These are phyloP conservation scores for Dioscorea zingiberensis DNA, from an alignment of 106 monocot species.

Conservation along the genomic window DNA sequence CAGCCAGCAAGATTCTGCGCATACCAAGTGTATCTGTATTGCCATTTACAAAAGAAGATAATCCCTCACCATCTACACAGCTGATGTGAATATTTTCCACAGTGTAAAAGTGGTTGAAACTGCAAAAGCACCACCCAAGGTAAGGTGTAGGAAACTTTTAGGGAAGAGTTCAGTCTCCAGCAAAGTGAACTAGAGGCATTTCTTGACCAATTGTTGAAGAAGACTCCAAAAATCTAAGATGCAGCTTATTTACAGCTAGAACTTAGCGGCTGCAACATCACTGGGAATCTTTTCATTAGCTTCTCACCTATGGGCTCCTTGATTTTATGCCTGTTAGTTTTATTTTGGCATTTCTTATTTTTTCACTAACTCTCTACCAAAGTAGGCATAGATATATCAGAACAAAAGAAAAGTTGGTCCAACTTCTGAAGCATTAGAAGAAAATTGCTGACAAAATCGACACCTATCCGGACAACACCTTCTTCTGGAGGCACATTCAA, in stretches of 20 bases:
- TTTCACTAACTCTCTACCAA: constrained; percentile 83
- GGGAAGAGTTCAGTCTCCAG: constrained; percentile 61
- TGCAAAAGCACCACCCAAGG: constrained; percentile 92
- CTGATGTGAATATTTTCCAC: constrained; percentile 62
- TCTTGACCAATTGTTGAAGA: constrained; percentile 32
- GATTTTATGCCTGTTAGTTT: constrained; percentile 14
- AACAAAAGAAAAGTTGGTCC: constrained; percentile 90
- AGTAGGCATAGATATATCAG: constrained; percentile 84
- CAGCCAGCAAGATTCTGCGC: constrained; percentile 13
- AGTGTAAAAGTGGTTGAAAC: constrained; percentile 71
- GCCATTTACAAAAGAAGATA: constrained; percentile 20
- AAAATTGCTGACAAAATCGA: constrained; percentile 63
- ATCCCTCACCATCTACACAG: constrained; percentile 59
- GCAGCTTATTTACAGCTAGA: constrained; percentile 46
- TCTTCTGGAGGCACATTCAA: constrained; percentile 79
- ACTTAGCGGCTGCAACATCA: constrained; percentile 90
- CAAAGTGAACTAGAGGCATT: constrained; percentile 77
- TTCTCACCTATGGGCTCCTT: constrained; percentile 24
- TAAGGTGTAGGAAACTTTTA: constrained; percentile 84
- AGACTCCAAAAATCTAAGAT: constrained; percentile 72
- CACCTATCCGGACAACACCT: constrained; percentile 88
- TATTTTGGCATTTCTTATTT: constrained; percentile 51
- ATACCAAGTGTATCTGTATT: constrained; percentile 6
- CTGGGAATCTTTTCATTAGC: constrained; percentile 68
- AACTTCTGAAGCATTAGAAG: constrained; percentile 86